A percentile compares a stretch with the other conserved stretches of the same genome.
phyloP scores from a whole-genome alignment of 176 grass and related monocot species.

The Oryza glaberrima region DNA sequence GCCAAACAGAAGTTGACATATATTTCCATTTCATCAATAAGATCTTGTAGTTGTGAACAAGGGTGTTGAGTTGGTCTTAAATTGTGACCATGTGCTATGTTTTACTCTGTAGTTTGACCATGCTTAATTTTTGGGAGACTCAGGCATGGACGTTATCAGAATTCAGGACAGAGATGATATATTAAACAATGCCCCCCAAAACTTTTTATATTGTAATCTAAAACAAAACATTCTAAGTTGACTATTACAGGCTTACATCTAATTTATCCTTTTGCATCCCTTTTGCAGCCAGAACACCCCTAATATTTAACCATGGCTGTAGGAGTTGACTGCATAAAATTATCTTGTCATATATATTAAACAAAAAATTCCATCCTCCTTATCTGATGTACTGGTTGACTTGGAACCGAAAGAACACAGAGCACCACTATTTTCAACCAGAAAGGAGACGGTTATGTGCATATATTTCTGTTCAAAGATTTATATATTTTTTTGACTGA shows the following conservation, averaged over 20 bases:
- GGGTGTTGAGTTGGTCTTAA: not conserved
- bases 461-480: not conserved
- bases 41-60: not conserved
- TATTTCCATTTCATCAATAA: not conserved
- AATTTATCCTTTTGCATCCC: not conserved
- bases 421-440: not conserved
- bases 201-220: not conserved
- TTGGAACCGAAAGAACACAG: not conserved
- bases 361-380: not conserved
- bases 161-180: not conserved
- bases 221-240: not conserved
- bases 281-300: not conserved
- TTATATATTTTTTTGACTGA: not conserved
- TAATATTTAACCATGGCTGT: conserved; percentile 13
- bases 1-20: not conserved
- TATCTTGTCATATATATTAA: not conserved
- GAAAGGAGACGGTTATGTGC: not conserved
- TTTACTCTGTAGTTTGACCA: conserved; percentile 1
- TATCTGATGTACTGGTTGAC: conserved; percentile 18
- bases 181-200: not conserved
- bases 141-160: not conserved
- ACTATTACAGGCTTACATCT: not conserved
- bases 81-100: not conserved
- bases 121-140: conserved; percentile 1
- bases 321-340: not conserved